Conservation (phyloP, 176 grass and related monocot species). For the Tillandsia leiboldiana region DNA sequence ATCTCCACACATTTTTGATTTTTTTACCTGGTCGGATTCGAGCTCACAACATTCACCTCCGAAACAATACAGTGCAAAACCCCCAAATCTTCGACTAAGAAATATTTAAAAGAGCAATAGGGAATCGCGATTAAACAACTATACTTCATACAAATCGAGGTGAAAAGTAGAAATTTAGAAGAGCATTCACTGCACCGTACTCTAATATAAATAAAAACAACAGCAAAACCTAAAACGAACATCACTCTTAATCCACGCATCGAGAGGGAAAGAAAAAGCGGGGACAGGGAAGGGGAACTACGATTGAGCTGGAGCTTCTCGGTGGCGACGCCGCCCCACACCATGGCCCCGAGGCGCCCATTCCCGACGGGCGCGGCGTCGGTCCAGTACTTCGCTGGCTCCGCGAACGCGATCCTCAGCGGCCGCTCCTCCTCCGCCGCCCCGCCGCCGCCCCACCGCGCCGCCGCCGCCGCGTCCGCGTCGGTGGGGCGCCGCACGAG, state of each 20-base stretch:
- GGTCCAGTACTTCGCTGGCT: conserved; percentile 58
- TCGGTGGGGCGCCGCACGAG: conserved; percentile 45
- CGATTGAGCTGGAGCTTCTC: conserved; percentile 90
- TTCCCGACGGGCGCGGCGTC: conserved; percentile 79
- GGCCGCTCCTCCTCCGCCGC: conserved; percentile 18
- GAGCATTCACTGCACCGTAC: too few relatives aligned
- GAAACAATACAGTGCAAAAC: too few relatives aligned
- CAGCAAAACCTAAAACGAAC: background rate
- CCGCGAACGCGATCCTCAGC: conserved; percentile 61
- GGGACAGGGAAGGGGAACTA: conserved; percentile 12
- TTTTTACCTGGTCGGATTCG: too few relatives aligned
- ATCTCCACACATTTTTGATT: too few relatives aligned
- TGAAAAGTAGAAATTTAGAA: too few relatives aligned
- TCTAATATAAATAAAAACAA: background rate
- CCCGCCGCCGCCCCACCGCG: conserved; percentile 18
- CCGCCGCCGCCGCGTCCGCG: conserved; percentile 20
- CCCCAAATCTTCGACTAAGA: too few relatives aligned
- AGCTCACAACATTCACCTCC: too few relatives aligned
- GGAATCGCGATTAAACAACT: too few relatives aligned
- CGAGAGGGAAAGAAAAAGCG: conserved; percentile 3
- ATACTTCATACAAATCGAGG: too few relatives aligned
- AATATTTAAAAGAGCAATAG: too few relatives aligned
- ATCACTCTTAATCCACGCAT: background rate
- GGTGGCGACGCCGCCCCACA: conserved; percentile 74
- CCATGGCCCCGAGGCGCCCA: conserved; percentile 61